Percentiles rank a stretch among this genome's conserved stretches.
phyloP scores from a whole-genome alignment of 2,329 filamentous ascomycete genomes.

The Zymoseptoria tritici region DNA sequence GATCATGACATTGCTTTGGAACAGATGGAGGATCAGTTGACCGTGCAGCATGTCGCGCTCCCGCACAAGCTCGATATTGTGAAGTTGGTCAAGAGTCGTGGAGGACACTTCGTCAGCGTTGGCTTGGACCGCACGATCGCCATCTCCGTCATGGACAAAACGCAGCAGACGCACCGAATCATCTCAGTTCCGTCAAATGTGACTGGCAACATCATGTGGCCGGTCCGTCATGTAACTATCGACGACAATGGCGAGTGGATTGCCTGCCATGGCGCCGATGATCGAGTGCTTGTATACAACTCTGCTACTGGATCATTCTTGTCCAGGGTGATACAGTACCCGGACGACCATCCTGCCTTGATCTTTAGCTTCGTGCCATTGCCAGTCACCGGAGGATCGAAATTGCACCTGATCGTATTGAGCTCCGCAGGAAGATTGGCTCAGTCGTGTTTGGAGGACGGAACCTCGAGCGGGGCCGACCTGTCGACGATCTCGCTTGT shows the following conservation, averaged over 20 bases:
- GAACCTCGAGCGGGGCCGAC: constrained; percentile 13
- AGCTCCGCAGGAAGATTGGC: constrained; percentile 57
- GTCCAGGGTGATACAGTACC: constrained; percentile 47
- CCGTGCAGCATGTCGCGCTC: constrained; percentile 52
- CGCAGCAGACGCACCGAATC: constrained; percentile 14
- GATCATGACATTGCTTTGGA: constrained; percentile 38
- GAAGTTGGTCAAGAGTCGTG: constrained; percentile 53
- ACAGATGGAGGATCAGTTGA: constrained; percentile 47
- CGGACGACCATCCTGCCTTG: constrained; percentile 52
- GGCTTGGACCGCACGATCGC: constrained; percentile 61
- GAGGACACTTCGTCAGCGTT: constrained; percentile 60
- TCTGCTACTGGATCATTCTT: constrained; percentile 51
- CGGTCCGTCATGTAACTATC: constrained; percentile 51
- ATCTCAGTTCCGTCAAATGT: constrained; percentile 15
- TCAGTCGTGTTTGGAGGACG: constrained; percentile 47
- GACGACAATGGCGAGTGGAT: constrained; percentile 59
- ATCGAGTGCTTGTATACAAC: constrained; percentile 57
- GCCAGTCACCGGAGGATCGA: constrained; percentile 24
- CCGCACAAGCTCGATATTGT: constrained; percentile 65
- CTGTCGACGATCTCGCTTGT: constrained; percentile 20
- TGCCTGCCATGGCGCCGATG: constrained; percentile 55
- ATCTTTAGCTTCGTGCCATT: constrained; percentile 56
- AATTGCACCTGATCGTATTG: constrained; percentile 50
- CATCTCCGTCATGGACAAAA: constrained; percentile 17
- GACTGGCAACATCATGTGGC: constrained; percentile 23